These are phyloP conservation scores for Abortiporus biennis DNA, from an alignment of 1,284 basidiomycete genomes.

Conservation along the genomic window DNA sequence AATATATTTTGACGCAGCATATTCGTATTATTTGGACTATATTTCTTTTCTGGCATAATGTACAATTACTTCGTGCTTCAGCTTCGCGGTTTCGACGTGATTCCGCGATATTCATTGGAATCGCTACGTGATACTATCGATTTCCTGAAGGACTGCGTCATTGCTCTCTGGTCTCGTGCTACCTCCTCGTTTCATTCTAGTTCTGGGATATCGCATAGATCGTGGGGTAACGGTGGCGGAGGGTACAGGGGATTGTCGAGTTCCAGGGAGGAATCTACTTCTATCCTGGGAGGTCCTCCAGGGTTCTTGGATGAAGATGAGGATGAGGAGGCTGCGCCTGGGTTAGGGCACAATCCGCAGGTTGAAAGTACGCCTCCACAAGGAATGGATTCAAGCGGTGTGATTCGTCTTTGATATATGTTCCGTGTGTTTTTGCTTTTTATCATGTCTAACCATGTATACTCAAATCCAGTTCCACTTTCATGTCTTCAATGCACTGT, in stretches of 20 bases:
- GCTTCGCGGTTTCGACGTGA: constrained; percentile 54
- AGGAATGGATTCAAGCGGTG: constrained; percentile 24
- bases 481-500: too few relatives aligned
- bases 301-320: constrained; percentile 25
- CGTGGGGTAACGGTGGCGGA: constrained; percentile 14
- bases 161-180: constrained; percentile 17
- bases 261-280: constrained; percentile 26
- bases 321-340: constrained; percentile 18
- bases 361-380: constrained; percentile 13
- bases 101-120: constrained; percentile 57
- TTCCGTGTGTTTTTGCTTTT: too few relatives aligned
- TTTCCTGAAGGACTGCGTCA: constrained; percentile 20
- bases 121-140: constrained; percentile 25
- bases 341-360: constrained; percentile 5
- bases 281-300: constrained; percentile 25
- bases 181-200: constrained; percentile 17
- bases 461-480: too few relatives aligned
- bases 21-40: constrained; percentile 47
- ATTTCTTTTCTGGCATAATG: constrained; percentile 53
- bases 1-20: constrained; percentile 30
- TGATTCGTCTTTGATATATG: constrained; percentile 25
- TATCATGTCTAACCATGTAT: too few relatives aligned
- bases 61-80: constrained; percentile 68
- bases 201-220: constrained; percentile 15
- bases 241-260: constrained; percentile 24